phyloP scores from a whole-genome alignment of 805 yeast species.

The Candida cerambycidarum region DNA sequence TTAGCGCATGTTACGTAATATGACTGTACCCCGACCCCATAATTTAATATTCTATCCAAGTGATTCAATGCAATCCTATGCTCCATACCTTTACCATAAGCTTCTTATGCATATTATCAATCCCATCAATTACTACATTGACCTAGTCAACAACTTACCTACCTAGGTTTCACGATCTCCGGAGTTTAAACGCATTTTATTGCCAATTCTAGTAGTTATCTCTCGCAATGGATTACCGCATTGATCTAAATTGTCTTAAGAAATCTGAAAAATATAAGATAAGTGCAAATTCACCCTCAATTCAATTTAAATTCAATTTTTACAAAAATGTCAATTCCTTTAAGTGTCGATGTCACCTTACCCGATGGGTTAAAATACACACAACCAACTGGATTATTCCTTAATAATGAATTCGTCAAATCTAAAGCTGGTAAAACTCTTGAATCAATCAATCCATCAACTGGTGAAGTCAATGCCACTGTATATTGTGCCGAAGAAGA shows the following conservation, averaged over 20 bases:
- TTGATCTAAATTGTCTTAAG: background rate
- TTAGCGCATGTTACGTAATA: no score
- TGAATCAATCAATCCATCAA: slow-evolving; percentile 44
- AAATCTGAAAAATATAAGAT: slow-evolving; percentile 1
- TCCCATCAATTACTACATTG: no score
- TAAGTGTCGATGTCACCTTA: slow-evolving; percentile 38
- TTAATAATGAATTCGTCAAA: slow-evolving; percentile 43
- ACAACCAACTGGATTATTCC: slow-evolving; percentile 64
- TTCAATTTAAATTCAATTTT: background rate
- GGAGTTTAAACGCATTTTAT: slow-evolving; percentile 1
- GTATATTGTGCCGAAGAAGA: slow-evolving; percentile 43
- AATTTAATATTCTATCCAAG: no score
- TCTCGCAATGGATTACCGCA: slow-evolving; percentile 4
- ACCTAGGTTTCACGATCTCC: no score
- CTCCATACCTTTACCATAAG: no score
- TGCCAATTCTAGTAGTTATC: background rate
- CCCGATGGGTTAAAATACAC: slow-evolving; percentile 51
- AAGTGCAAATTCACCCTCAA: background rate
- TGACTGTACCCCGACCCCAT: no score
- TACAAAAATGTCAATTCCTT: slow-evolving; percentile 32
- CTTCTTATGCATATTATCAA: no score
- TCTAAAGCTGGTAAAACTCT: slow-evolving; percentile 36
- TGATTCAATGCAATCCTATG: no score
- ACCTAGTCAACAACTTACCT: no score
- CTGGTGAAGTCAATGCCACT: slow-evolving; percentile 42